phyloP scores from a whole-genome alignment of 345 rosid species.

The Salix brachista region DNA sequence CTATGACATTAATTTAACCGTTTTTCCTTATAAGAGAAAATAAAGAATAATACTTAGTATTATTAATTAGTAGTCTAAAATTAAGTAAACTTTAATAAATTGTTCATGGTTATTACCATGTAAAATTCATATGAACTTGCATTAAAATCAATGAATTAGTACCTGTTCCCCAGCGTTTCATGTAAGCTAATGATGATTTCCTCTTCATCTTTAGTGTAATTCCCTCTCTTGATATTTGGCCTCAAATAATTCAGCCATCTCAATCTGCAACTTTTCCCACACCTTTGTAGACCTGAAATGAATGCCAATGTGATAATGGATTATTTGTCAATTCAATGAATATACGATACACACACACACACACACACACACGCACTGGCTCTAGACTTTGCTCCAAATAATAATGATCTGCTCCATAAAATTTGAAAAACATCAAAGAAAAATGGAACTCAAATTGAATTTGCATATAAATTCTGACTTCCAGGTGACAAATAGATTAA shows the following conservation, averaged over 20 bases:
- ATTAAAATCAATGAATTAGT: not conserved
- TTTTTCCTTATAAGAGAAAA: not conserved
- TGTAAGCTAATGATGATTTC: slow-evolving; percentile 41
- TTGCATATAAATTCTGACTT: not conserved
- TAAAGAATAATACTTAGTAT: no score
- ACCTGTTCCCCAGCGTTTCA: slow-evolving; percentile 45
- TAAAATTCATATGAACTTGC: not conserved
- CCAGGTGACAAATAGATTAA: not conserved
- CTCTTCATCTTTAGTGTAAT: slow-evolving; percentile 50
- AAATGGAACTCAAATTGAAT: not conserved
- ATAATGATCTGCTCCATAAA: not conserved
- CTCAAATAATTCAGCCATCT: slow-evolving; percentile 61
- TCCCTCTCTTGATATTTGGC: slow-evolving; percentile 54
- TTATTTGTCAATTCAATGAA: not conserved
- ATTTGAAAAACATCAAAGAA: not conserved
- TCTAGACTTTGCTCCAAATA: not conserved
- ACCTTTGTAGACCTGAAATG: slow-evolving; percentile 46
- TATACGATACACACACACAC: no score
- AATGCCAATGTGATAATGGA: not conserved
- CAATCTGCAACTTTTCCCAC: slow-evolving; percentile 66
- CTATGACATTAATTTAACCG: not conserved
- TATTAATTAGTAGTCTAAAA: not conserved
- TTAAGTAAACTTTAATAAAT: not conserved
- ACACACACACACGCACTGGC: no score
- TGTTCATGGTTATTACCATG: not conserved